Evolutionary conservation across 257 asterid species (phyloP).

Genomic region (Scutellaria galericulata): DNA sequence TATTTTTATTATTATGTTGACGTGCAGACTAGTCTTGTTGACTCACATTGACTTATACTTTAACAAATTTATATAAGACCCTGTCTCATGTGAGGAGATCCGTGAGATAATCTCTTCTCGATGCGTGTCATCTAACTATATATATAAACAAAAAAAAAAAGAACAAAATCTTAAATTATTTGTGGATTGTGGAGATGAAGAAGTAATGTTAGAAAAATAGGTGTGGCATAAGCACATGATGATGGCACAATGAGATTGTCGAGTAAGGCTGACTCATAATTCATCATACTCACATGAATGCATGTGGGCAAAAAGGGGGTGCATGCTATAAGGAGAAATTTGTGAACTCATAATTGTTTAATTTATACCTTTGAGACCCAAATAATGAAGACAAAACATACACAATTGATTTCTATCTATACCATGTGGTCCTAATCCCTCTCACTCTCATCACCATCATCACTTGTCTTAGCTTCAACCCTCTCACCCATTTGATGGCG

Average conservation of each 20-base stretch:
- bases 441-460: conserved; percentile 26
- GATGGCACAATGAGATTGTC: conserved; percentile 37
- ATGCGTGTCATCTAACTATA: no score
- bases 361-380: neutral
- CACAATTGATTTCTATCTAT: neutral
- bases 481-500: conserved; percentile 30
- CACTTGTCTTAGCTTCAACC: conserved; percentile 33
- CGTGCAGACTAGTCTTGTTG: no score
- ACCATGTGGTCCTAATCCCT: conserved; percentile 31
- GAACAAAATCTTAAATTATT: no score
- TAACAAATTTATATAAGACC: no score
- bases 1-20: no score
- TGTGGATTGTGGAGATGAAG: no score
- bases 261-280: conserved; percentile 36
- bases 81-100: no score
- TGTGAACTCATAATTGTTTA: neutral
- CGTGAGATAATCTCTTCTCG: no score
- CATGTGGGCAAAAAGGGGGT: conserved; percentile 29
- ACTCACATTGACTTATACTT: no score
- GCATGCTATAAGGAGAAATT: neutral
- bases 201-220: no score
- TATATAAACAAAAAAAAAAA: no score
- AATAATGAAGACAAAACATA: conserved; percentile 8
- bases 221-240: neutral
- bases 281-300: conserved; percentile 42